A percentile compares a stretch with the other conserved stretches of the same genome.
phyloP scores from a whole-genome alignment of 192 early-diverging fungal species.

The Backusella luteola region DNA sequence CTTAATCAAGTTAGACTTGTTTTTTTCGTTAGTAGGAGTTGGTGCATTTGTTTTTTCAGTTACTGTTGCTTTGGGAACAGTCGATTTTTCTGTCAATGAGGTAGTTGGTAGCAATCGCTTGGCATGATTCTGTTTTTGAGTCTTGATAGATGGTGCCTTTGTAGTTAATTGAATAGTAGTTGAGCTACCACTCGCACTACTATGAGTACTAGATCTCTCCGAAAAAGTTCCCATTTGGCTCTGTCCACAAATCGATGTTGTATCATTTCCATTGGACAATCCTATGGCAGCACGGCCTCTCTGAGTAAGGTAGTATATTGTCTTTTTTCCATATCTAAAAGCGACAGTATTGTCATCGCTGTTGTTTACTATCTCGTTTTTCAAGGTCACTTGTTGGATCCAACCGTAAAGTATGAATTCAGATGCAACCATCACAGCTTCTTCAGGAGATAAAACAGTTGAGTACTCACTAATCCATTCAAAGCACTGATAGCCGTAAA shows the following conservation, averaged over 20 bases:
- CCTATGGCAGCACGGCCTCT: slow-evolving; percentile 1
- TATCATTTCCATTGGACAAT: not conserved
- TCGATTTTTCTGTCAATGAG: not conserved
- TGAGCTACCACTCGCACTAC: not conserved
- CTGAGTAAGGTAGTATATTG: slow-evolving; percentile 23
- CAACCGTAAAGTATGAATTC: slow-evolving; percentile 49
- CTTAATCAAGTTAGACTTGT: not conserved
- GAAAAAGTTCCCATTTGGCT: not conserved
- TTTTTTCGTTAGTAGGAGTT: not conserved
- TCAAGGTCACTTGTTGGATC: slow-evolving; percentile 37
- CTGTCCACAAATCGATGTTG: not conserved
- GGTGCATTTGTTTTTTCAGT: not conserved
- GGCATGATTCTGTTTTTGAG: not conserved
- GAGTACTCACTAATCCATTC: slow-evolving; percentile 56
- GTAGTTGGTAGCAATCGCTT: slow-evolving; percentile 9
- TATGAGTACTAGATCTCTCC: slow-evolving; percentile 9
- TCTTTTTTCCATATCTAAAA: slow-evolving; percentile 9
- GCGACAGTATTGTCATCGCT: not conserved
- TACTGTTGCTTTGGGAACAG: not conserved
- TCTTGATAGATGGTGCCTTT: not conserved
- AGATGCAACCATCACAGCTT: slow-evolving; percentile 43
- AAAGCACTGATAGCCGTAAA: slow-evolving; percentile 43
- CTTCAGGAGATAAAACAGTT: slow-evolving; percentile 47
- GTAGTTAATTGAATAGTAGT: not conserved
- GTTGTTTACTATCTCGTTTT: slow-evolving; percentile 21